Conservation (phyloP, 106 monocot genomes). For the Dendrobium chrysotoxum region DNA sequence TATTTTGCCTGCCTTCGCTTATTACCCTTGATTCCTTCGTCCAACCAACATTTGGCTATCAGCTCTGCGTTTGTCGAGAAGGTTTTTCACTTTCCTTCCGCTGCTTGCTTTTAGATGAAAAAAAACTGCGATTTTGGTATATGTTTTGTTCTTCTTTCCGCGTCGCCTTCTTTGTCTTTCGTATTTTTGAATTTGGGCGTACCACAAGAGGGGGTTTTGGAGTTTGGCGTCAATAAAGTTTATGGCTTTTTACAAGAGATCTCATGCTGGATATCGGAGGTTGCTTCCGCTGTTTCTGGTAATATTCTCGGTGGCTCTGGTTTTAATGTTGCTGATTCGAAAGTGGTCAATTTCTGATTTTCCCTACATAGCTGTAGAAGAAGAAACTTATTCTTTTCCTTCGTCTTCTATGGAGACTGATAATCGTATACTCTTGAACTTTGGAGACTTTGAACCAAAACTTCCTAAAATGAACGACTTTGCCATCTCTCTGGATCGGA, state of each 20-base stretch:
- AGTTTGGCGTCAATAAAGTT: not conserved
- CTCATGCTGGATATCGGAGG: slow-evolving; percentile 23
- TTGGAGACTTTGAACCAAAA: slow-evolving; percentile 25
- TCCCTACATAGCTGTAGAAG: not conserved
- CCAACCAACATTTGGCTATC: not conserved
- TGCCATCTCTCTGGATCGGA: slow-evolving; percentile 45
- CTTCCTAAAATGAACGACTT: slow-evolving; percentile 57
- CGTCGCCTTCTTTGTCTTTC: not conserved
- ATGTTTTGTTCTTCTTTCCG: not conserved
- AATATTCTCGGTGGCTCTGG: slow-evolving; percentile 4
- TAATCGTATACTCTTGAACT: slow-evolving; percentile 11
- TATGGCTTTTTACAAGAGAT: slow-evolving; percentile 41
- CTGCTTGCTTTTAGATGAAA: too few relatives aligned
- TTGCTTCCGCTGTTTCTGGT: slow-evolving; percentile 18
- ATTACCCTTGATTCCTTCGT: not conserved
- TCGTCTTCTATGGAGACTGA: not conserved
- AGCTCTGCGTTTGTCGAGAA: not conserved
- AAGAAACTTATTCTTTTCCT: not conserved
- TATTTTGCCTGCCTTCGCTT: not conserved
- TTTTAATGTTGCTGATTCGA: slow-evolving; percentile 11
- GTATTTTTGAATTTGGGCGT: not conserved
- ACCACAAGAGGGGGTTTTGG: not conserved
- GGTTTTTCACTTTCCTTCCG: too few relatives aligned
- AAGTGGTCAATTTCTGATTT: not conserved
- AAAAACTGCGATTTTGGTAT: not conserved